Evolutionary conservation across 2,329 filamentous ascomycete species (phyloP).

Genomic region (Bisporella sp.): DNA sequence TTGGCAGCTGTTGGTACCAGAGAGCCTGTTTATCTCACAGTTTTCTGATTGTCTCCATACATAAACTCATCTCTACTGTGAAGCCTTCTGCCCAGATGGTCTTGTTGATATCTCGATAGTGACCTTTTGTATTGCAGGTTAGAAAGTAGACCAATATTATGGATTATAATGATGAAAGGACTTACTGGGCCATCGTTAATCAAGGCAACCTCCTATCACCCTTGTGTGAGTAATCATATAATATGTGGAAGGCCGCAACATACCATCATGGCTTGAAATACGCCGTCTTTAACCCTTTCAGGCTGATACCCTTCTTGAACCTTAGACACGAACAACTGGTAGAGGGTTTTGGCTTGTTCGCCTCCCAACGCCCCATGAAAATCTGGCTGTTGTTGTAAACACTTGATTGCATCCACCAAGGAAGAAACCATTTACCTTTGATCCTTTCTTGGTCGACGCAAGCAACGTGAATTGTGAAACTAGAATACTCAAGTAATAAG

Average conservation of each 20-base stretch:
- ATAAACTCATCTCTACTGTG: too few species aligned
- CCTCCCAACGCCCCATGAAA: conserved; percentile 83
- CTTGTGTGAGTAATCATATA: neutral
- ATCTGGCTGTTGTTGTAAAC: conserved; percentile 47
- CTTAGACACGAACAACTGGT: conserved; percentile 74
- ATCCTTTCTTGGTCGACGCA: conserved; percentile 90
- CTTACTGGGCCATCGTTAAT: conserved; percentile 75
- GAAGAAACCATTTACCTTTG: conserved; percentile 41
- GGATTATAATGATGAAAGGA: too few species aligned
- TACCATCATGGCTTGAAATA: conserved; percentile 95
- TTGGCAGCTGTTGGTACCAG: too few species aligned
- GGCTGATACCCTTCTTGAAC: conserved; percentile 64
- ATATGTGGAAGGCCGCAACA: neutral
- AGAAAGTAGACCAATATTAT: too few species aligned
- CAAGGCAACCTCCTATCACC: conserved; percentile 62
- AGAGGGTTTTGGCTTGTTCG: conserved; percentile 72
- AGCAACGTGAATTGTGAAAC: conserved; percentile 96
- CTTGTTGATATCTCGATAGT: conserved; percentile 24
- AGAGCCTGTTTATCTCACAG: too few species aligned
- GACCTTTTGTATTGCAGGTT: conserved; percentile 13
- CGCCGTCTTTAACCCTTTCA: conserved; percentile 84
- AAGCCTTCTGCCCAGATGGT: conserved; percentile 12
- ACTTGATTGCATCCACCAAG: too few species aligned
- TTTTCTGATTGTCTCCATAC: too few species aligned
- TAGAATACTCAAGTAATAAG: conserved; percentile 28